Percentiles rank a stretch among this genome's conserved stretches.
Conservation (phyloP, 2,329 filamentous ascomycete genomes). For the Paraphaeosphaeria sporulosa region DNA sequence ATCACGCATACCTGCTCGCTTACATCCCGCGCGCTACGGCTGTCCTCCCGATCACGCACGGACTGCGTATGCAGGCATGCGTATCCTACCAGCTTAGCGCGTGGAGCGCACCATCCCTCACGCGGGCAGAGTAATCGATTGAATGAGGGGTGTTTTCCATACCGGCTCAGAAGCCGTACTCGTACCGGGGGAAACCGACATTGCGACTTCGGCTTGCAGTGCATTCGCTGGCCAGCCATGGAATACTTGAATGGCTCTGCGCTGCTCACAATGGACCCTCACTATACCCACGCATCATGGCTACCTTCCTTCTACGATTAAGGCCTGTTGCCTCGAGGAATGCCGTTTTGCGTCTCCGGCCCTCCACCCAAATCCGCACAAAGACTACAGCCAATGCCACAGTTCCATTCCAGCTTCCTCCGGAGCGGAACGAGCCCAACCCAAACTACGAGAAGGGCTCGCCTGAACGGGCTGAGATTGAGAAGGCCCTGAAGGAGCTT, state of each 20-base stretch:
- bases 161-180: background rate
- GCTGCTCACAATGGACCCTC: conserved; percentile 1
- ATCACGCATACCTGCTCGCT: background rate
- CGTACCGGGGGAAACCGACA: conserved; percentile 7
- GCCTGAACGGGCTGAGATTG: conserved; percentile 34
- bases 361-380: conserved; percentile 28
- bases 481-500: conserved; percentile 33
- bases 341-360: conserved; percentile 11
- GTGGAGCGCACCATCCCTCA: too few relatives aligned
- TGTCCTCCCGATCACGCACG: background rate
- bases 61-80: background rate
- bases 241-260: conserved; percentile 15
- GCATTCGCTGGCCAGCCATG: background rate
- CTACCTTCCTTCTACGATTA: conserved; percentile 20
- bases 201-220: conserved; percentile 9
- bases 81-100: background rate
- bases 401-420: conserved; percentile 38
- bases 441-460: conserved; percentile 39
- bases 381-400: conserved; percentile 38
- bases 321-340: conserved; percentile 24
- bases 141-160: background rate
- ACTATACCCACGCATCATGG: conserved; percentile 22
- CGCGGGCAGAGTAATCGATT: background rate
- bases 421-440: conserved; percentile 40
- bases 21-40: background rate